These are phyloP conservation scores for Micractinium sp. DNA, from an alignment of 139 green algal genomes.

Conservation along the genomic window DNA sequence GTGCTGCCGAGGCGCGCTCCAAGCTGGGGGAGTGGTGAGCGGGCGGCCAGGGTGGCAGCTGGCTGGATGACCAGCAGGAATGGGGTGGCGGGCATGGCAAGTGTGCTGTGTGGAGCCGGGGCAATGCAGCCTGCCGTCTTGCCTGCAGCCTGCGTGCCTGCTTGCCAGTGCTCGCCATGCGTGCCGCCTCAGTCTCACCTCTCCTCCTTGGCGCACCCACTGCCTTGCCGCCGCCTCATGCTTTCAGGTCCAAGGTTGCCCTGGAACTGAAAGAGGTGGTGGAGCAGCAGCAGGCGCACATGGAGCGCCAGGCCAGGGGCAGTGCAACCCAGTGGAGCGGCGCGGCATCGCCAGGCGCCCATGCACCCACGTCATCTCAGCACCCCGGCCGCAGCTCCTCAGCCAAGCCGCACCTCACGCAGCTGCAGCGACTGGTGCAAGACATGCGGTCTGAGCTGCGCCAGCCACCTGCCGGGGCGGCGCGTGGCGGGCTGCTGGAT, in stretches of 20 bases:
- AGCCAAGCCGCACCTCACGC: constrained; percentile 4
- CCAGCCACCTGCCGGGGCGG: not conserved
- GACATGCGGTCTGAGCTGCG: constrained; percentile 26
- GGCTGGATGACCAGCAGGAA: too few relatives aligned
- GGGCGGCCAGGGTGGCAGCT: not conserved
- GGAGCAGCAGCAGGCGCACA: constrained; percentile 31
- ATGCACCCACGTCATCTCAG: not conserved
- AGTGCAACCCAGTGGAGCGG: too few relatives aligned
- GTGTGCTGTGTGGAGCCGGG: not conserved
- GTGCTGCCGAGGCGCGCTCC: constrained; percentile 12
- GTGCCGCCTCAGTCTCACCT: not conserved
- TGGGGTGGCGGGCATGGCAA: not conserved
- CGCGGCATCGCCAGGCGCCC: not conserved
- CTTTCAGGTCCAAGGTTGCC: constrained; percentile 25
- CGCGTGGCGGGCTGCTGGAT: too few relatives aligned
- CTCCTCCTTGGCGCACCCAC: not conserved
- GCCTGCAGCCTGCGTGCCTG: not conserved
- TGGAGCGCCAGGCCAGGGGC: constrained; percentile 1
- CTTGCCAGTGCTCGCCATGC: not conserved
- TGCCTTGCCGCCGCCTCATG: not conserved
- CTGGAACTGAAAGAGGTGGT: constrained; percentile 36
- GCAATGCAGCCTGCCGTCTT: not conserved
- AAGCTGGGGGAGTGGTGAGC: constrained; percentile 39
- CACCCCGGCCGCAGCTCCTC: not conserved
- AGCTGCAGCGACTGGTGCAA: constrained; percentile 38